Conservation (phyloP, 139 green algal genomes). For the Zygnema cylindricum region DNA sequence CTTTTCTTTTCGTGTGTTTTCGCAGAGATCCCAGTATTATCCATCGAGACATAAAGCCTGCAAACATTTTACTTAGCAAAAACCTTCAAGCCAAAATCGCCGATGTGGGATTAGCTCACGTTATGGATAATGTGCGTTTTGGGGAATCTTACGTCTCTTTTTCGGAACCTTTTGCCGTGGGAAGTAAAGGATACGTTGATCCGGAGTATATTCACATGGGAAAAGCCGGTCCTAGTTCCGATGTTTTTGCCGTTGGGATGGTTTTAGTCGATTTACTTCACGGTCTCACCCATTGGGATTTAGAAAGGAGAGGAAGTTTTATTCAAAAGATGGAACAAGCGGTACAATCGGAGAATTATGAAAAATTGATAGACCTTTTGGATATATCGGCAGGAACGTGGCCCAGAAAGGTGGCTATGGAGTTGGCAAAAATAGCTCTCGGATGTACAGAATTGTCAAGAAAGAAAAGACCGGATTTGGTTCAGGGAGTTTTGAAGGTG, state of each 20-base stretch:
- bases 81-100: conserved; percentile 96
- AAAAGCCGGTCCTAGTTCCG: conserved; percentile 27
- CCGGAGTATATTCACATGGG: conserved; percentile 39
- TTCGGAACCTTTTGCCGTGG: conserved; percentile 16
- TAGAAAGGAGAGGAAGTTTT: background rate
- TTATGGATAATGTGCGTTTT: background rate
- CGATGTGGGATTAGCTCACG: conserved; percentile 86
- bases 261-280: conserved; percentile 50
- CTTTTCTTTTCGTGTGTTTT: too few relatives aligned
- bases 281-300: background rate
- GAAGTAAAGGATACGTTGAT: conserved; percentile 52
- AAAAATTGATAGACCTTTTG: background rate
- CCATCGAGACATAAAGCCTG: conserved; percentile 98
- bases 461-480: background rate
- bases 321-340: background rate
- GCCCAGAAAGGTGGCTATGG: background rate
- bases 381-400: background rate
- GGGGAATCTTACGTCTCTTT: conserved; percentile 1
- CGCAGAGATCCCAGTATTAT: conserved; percentile 59
- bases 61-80: conserved; percentile 95
- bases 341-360: background rate
- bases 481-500: background rate
- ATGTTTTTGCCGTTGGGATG: conserved; percentile 53
- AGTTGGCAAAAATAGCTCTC: background rate
- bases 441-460: background rate